phyloP scores from a whole-genome alignment of 768 basidiomycete genomes.

The Suillus weaverae region DNA sequence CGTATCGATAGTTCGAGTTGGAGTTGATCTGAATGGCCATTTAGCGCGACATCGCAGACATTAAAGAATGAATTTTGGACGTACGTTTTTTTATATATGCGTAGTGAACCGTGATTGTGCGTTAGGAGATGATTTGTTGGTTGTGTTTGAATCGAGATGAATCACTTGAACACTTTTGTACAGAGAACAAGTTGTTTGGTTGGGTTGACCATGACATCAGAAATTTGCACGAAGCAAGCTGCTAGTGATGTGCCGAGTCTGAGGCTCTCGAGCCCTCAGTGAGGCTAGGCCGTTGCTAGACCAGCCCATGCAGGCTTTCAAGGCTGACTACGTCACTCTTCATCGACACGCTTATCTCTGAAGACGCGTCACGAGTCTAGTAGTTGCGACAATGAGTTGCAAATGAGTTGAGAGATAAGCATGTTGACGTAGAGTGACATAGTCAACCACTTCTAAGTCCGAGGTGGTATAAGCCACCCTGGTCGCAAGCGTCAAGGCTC shows the following conservation, averaged over 20 bases:
- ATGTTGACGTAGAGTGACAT: background rate
- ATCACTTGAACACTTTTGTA: background rate
- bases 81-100: background rate
- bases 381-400: background rate
- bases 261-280: background rate
- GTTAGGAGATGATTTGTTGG: background rate
- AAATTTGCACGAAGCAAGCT: background rate
- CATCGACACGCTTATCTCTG: background rate
- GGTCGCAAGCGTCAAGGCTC: background rate
- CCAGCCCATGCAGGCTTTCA: background rate
- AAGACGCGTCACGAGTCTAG: background rate
- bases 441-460: background rate
- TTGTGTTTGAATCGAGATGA: background rate
- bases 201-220: background rate
- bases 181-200: background rate
- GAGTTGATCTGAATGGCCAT: background rate
- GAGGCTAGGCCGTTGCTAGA: background rate
- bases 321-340: background rate
- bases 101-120: background rate
- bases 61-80: background rate
- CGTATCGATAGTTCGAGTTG: constrained; percentile 12
- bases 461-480: background rate
- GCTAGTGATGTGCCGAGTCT: background rate
- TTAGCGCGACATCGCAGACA: background rate
- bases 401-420: background rate